Evolutionary conservation across 2,329 filamentous ascomycete genomes (phyloP), one percentile per base, ranked within the genome.

Genomic region (Torrubiella hemipterigena): DNA sequence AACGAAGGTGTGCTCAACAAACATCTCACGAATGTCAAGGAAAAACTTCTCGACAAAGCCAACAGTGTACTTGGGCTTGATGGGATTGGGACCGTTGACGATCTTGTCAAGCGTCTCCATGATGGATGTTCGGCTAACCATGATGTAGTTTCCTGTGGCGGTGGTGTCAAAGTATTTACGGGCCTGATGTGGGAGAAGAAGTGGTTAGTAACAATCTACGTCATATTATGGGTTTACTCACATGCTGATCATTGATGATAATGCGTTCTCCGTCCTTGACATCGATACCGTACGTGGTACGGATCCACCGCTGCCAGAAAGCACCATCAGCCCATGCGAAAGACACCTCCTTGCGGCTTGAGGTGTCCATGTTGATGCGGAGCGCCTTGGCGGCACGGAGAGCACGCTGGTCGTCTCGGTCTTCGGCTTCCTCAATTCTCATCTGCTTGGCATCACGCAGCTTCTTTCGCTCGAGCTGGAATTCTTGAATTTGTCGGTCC

Each of bases 271-370:
- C 87, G 39, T 91, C 77, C 49, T 72, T 77, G 38, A 91, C 77
- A 45, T 93, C 82, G 43, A 96, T 81, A 33, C 89, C 89, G 49
- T 93, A 98, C 0, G 89, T 95, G n/a, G 80, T 87, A 43, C 81
- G 73, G 41, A 98, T 75, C 91, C 91, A 98, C 39, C 89, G 74
- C 56, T 96, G 87, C 91, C 91, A 98, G 56, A 96, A 96, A 7
- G 84, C 73, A 30, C 87, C 86, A 51, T 98, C 91, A 10, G 96
- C 85, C 91, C 91, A 98, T 10, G 91, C 91, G 56, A 98, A 98
- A 7, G 76, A 74, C 25, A 96, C 86, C 51, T 93, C 82, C 54
- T 89, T 93, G 44, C 80, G 79, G 49, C 86, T 77, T 31, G 84
- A 73, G 50, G 81, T 81, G 45, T 89, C 81, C 74, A 95, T 93